Conservation (phyloP, 495 filamentous ascomycete species). For the Aspergillus ellipticus region DNA sequence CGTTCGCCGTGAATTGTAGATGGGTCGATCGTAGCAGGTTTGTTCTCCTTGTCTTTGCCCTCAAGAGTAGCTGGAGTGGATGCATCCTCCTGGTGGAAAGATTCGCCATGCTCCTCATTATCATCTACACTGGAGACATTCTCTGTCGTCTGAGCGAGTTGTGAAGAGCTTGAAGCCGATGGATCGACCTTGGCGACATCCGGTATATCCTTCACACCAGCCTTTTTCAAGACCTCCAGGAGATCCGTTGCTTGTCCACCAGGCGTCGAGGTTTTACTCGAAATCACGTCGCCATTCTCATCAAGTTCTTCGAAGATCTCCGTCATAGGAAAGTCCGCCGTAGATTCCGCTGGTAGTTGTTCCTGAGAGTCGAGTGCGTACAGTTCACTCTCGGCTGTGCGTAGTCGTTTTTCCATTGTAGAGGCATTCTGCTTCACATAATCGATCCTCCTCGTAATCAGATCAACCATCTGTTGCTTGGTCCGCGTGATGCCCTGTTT, state of each 20-base stretch:
- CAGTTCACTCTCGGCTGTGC: constrained; percentile 63
- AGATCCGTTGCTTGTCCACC: constrained; percentile 59
- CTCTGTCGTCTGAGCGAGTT: neutral
- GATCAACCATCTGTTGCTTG: constrained; percentile 61
- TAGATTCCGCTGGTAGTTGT: constrained; percentile 18
- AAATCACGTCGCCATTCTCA: constrained; percentile 82
- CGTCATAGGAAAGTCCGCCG: constrained; percentile 60
- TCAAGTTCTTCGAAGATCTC: constrained; percentile 92
- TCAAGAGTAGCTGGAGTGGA: constrained; percentile 1
- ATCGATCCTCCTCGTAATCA: constrained; percentile 75
- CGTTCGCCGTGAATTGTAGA: constrained; percentile 24
- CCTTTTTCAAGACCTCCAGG: constrained; percentile 65
- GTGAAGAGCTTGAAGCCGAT: neutral
- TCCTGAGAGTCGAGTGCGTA: constrained; percentile 41
- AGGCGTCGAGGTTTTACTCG: constrained; percentile 55
- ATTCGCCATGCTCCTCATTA: neutral
- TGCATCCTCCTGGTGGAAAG: neutral
- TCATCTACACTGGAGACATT: neutral
- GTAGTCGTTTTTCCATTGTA: constrained; percentile 62
- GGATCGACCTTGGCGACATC: constrained; percentile 16
- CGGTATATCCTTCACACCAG: constrained; percentile 56
- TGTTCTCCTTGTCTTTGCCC: constrained; percentile 5
- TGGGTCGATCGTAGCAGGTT: constrained; percentile 21
- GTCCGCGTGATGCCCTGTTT: constrained; percentile 29
- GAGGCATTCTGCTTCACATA: constrained; percentile 80